Evolutionary conservation across 805 yeast genomes (phyloP).

Genomic region (Candida parachauliodes): DNA sequence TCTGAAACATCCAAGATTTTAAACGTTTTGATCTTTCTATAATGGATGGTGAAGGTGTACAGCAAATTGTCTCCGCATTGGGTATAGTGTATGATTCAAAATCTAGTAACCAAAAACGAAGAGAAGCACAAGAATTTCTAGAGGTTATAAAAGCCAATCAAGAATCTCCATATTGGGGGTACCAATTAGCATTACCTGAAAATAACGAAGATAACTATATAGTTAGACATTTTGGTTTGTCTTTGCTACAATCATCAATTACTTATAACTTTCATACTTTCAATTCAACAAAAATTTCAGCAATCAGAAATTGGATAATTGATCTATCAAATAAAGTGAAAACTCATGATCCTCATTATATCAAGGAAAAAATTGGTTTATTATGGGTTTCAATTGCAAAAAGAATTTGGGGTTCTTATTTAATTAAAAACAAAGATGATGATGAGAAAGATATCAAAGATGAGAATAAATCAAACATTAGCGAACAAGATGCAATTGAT

Average conservation of each 20-base stretch:
- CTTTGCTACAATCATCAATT: conserved; percentile 72
- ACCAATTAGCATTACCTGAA: conserved; percentile 68
- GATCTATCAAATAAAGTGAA: conserved; percentile 64
- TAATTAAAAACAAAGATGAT: conserved; percentile 30
- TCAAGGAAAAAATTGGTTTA: conserved; percentile 84
- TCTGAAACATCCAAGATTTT: too few species aligned
- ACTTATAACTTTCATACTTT: conserved; percentile 53
- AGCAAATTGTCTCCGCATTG: conserved; percentile 74
- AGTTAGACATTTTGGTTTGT: conserved; percentile 87
- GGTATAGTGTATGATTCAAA: conserved; percentile 67
- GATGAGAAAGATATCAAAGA: conserved; percentile 2
- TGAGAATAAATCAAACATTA: conserved; percentile 8
- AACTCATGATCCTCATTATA: conserved; percentile 77
- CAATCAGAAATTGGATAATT: conserved; percentile 80
- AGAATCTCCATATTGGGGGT: conserved; percentile 92
- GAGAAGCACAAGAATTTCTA: conserved; percentile 58
- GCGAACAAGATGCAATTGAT: conserved; percentile 49
- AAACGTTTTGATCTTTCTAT: too few species aligned
- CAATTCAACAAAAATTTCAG: conserved; percentile 52
- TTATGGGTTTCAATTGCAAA: conserved; percentile 92
- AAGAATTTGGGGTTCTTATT: conserved; percentile 80
- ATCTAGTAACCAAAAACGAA: conserved; percentile 54
- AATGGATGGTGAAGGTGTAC: conserved; percentile 67
- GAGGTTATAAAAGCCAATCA: conserved; percentile 73
- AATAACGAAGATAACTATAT: conserved; percentile 56